Evolutionary conservation across 2,329 filamentous ascomycete genomes (phyloP), one percentile per base, ranked within the genome.

Genomic region (Scedosporium minutisporum): DNA sequence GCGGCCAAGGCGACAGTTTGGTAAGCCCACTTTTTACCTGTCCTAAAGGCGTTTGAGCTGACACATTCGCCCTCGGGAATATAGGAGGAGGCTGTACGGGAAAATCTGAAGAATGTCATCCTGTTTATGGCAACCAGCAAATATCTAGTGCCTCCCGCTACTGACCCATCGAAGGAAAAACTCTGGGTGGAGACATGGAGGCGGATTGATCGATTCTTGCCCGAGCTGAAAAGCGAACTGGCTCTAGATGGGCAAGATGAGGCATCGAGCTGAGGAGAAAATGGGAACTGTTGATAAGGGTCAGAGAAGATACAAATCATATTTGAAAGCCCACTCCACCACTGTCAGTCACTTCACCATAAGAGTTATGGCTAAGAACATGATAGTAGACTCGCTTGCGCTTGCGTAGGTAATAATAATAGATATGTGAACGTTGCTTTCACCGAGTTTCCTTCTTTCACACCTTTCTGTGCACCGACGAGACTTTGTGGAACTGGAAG

Each of bases 71-170:
- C 23, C 18, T 16, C 21, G 14, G 6, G n/a, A 18, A 18, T 27
- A 65, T 68, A 96, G 87, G 92, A 96, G 75, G 95, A 99, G 78
- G 93, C 95, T 12, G 92, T 97, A 2, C 90, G 91, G 0, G 95
- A 99, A 75, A 95, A 91, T 67, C 78, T 99, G 63, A 99, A 99
- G 77, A 99, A 99, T 67, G 92, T 97, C 61, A 79, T 97, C 25
- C 81, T 99, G 9, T 95, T 99, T 69, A 96, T 99, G 92, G 87
- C 90, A 5, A 95, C 88, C 72, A 93, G 89, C 60, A 93, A 90
- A 42, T 93, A 90, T 69, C 83, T 99, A 4, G 87, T 91, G 0
- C 83, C 90, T 1, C 90, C 90, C 12, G 79, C 75, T 66, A 75
- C 81, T 67, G 81, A 87, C 65, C 71, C 79, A 1, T 77, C 76